Conservation (phyloP, 108 stramenopile species). For the Epithemia pelagica region DNA sequence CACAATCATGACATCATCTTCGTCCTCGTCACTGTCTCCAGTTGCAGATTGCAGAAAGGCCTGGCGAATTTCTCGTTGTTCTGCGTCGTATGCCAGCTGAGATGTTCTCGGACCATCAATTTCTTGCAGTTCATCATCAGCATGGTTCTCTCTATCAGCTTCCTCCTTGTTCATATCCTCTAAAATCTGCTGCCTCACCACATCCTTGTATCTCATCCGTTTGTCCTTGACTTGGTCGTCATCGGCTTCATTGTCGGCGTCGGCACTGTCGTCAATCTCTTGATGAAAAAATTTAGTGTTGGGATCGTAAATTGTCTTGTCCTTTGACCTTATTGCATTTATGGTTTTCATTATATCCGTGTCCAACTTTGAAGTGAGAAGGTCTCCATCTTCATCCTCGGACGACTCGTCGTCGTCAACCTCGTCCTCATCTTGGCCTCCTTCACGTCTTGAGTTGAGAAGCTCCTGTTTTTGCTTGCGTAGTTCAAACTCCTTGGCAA, state of each 20-base stretch:
- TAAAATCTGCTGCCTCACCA: conserved; percentile 91
- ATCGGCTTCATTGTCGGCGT: conserved; percentile 17
- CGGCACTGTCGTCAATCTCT: conserved; percentile 30
- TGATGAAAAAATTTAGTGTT: conserved; percentile 47
- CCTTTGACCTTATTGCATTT: conserved; percentile 66
- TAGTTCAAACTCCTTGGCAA: conserved; percentile 56
- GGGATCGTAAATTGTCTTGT: conserved; percentile 67
- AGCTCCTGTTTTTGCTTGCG: conserved; percentile 75
- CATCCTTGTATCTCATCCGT: conserved; percentile 86
- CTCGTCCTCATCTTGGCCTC: conserved; percentile 19
- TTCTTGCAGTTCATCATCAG: conserved; percentile 5
- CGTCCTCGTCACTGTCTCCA: conserved; percentile 16
- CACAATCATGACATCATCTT: conserved; percentile 44
- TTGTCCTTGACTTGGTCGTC: conserved; percentile 25
- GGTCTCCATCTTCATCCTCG: conserved; percentile 72
- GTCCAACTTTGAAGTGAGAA: conserved; percentile 64
- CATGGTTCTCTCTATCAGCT: conserved; percentile 9
- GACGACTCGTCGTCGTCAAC: conserved; percentile 21
- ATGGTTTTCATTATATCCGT: conserved; percentile 71
- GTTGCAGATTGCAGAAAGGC: conserved; percentile 63
- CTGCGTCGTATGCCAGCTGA: conserved; percentile 85
- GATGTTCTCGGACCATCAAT: conserved; percentile 9
- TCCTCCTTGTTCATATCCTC: conserved; percentile 69
- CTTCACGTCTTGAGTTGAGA: conserved; percentile 39
- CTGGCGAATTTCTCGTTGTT: conserved; percentile 79